Evolutionary conservation across 140 eudicot genomes (phyloP).

Genomic region (Anethum foeniculum): DNA sequence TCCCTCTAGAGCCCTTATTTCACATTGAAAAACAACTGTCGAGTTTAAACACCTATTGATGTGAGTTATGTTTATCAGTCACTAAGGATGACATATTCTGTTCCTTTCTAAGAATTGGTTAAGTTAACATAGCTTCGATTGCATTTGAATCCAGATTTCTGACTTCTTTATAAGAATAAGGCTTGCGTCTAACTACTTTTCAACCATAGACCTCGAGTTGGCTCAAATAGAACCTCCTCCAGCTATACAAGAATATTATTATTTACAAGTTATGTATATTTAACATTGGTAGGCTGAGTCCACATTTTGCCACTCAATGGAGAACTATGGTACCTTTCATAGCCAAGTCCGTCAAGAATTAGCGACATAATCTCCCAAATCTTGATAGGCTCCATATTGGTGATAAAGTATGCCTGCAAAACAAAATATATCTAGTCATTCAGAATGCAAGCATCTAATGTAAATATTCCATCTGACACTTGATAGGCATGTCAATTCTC

Average conservation of each 20-base stretch:
- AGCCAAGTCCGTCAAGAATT: conserved; percentile 65
- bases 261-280: neutral
- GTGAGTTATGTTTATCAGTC: neutral
- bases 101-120: neutral
- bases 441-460: neutral
- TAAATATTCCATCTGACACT: neutral
- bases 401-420: conserved; percentile 86
- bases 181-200: neutral
- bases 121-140: neutral
- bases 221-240: neutral
- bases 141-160: neutral
- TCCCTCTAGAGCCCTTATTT: too few relatives aligned
- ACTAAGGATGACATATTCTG: neutral
- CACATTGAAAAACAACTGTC: neutral
- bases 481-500: neutral
- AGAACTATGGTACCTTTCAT: conserved; percentile 57
- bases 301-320: neutral
- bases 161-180: neutral
- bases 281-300: neutral
- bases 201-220: neutral
- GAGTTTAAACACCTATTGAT: neutral
- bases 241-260: neutral
- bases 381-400: conserved; percentile 70
- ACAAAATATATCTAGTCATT: neutral
- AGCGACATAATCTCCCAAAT: conserved; percentile 10